Evolutionary conservation across 1,139 yeast genomes (phyloP).

Genomic region (Sugiyamaella novakii): DNA sequence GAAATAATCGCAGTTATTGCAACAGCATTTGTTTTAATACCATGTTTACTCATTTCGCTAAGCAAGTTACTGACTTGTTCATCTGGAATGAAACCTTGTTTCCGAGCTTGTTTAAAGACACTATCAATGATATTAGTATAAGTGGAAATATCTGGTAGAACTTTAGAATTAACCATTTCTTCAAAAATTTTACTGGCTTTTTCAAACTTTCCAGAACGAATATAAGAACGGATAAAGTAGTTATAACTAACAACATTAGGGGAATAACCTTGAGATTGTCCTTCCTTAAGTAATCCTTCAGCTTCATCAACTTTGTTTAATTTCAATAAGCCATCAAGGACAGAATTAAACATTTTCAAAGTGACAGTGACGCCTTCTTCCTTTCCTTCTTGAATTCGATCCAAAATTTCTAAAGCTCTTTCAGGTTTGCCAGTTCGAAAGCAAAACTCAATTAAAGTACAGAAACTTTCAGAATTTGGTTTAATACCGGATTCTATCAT

Average conservation of each 20-base stretch:
- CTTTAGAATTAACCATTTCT: conserved; percentile 43
- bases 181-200: conserved; percentile 44
- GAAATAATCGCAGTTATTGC: conserved; percentile 59
- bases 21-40: conserved; percentile 52
- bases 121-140: conserved; percentile 64
- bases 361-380: conserved; percentile 31
- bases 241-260: conserved; percentile 48
- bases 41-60: conserved; percentile 47
- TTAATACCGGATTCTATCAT: conserved; percentile 41
- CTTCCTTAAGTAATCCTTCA: conserved; percentile 37
- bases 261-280: conserved; percentile 39
- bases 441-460: conserved; percentile 44
- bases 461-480: conserved; percentile 47
- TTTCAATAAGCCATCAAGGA: conserved; percentile 40
- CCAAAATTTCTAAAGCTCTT: conserved; percentile 40
- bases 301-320: conserved; percentile 36
- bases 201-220: conserved; percentile 39
- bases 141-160: conserved; percentile 65
- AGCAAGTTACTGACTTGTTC: conserved; percentile 47
- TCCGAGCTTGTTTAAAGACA: conserved; percentile 52
- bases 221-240: conserved; percentile 42
- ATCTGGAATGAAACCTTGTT: conserved; percentile 51
- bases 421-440: conserved; percentile 37
- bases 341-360: conserved; percentile 39
- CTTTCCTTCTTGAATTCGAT: conserved; percentile 31